These are phyloP conservation scores for Metschnikowia vanudenii DNA, from an alignment of 805 yeast genomes.

Conservation along the genomic window DNA sequence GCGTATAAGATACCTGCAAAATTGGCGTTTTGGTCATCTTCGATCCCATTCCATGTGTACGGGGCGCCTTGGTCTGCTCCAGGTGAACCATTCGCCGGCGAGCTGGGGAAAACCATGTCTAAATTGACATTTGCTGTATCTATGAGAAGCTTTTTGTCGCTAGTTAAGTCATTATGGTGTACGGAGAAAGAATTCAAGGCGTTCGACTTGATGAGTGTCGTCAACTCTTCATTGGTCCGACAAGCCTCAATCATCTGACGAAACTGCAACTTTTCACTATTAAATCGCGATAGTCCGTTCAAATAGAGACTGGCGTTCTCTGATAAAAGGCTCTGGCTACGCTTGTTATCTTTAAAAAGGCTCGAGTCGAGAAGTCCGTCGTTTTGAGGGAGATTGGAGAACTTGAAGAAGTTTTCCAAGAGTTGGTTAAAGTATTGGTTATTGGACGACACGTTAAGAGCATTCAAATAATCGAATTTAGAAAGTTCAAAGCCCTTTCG, in stretches of 20 bases:
- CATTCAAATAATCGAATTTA: slow-evolving; percentile 47
- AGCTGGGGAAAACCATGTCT: slow-evolving; percentile 29
- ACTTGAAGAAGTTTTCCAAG: slow-evolving; percentile 37
- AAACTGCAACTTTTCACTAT: slow-evolving; percentile 41
- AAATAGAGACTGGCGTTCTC: slow-evolving; percentile 32
- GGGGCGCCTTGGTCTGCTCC: slow-evolving; percentile 2
- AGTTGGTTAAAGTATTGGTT: slow-evolving; percentile 42
- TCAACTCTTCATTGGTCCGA: slow-evolving; percentile 39
- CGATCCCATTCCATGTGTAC: slow-evolving; percentile 1
- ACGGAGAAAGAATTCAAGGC: slow-evolving; percentile 20
- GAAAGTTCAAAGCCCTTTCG: slow-evolving; percentile 41
- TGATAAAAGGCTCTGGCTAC: slow-evolving; percentile 18
- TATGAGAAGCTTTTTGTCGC: background rate
- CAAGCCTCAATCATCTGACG: slow-evolving; percentile 43
- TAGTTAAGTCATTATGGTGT: background rate
- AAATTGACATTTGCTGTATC: slow-evolving; percentile 11
- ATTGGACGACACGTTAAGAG: slow-evolving; percentile 35
- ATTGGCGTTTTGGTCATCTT: slow-evolving; percentile 30
- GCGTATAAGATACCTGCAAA: slow-evolving; percentile 54
- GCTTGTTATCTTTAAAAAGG: slow-evolving; percentile 17
- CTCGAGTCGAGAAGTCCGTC: slow-evolving; percentile 14
- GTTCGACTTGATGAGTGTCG: slow-evolving; percentile 30
- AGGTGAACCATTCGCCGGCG: slow-evolving; percentile 9
- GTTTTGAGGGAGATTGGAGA: slow-evolving; percentile 22
- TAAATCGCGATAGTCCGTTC: slow-evolving; percentile 35